Base-by-base conservation (phyloP, 257 asterid species). In the Agastache rugosa region DNA sequence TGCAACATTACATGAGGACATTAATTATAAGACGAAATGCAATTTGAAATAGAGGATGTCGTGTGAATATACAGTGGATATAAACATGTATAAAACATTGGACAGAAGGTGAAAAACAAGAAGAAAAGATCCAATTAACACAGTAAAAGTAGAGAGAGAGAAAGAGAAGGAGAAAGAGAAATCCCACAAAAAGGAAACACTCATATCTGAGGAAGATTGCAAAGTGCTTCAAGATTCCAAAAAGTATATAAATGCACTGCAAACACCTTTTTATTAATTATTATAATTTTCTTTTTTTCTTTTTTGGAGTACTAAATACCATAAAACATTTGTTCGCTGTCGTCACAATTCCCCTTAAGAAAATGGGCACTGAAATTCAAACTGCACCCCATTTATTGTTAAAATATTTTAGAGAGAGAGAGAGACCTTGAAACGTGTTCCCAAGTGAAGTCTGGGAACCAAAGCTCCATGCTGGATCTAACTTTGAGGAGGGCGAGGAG, bases 361-460 rank as follows among this genome's bases (percentile, higher is more conserved):
- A 50, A 44, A 35, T 16, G 14, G 77, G 74, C 76, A 69, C 79
- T 25, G 75, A 75, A 54, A 34, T 55, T 50, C 31, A 73, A 72
- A 51, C 23, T 39, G 39, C 61, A 19, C 12, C 25, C 6, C 37
- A 25, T 58, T 58, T 58, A 58, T 23, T 58, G 11, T 25, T 25
- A 31, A 31, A 31, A 31, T 11, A 14, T 2, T 23, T n/a, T 0
- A 16, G 9, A 1, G 11, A 39, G 44, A 37, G 44, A 67, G 11
- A 41, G 5, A 10, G 63, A 90, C 96, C 96, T 91, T 35, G 97
- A 91, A 77, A 90, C 87, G 23, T 89, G 95, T 76, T 86, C 90
- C 97, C 97, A 91, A 64, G 86, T 84, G 85, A 85, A 88, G 55
- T 91, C 95, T 0, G 92, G 90, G 39, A 85, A 86, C 87, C 92